A percentile compares a stretch with the other conserved stretches of the same genome.
phyloP scores from a whole-genome alignment of 2,329 filamentous ascomycete genomes.

The Aureobasidium sp. region DNA sequence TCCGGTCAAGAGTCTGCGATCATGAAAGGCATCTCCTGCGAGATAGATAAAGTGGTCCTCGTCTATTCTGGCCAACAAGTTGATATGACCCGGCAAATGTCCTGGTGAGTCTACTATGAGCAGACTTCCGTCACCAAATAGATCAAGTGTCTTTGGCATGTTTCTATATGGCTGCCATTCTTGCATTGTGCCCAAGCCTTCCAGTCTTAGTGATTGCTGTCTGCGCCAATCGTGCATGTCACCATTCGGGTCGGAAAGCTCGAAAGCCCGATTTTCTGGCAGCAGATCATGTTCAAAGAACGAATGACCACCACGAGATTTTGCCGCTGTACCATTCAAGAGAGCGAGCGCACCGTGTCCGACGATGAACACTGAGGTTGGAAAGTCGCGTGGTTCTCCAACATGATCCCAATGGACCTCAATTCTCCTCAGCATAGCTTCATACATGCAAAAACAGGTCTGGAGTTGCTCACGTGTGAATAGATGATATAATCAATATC shows the following conservation, averaged over 20 bases:
- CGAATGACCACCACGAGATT: constrained; percentile 30
- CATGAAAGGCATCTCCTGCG: constrained; percentile 49
- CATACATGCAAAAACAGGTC: not conserved
- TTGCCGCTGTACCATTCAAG: constrained; percentile 27
- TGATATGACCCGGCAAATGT: constrained; percentile 47
- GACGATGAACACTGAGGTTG: constrained; percentile 43
- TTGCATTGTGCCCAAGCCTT: not conserved
- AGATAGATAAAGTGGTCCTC: constrained; percentile 42
- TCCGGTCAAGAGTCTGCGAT: constrained; percentile 44
- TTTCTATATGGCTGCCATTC: not conserved
- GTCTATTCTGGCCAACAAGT: constrained; percentile 39
- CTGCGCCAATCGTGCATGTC: not conserved
- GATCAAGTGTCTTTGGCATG: constrained; percentile 40
- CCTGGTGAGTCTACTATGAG: constrained; percentile 46
- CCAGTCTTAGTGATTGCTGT: not conserved
- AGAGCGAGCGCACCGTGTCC: constrained; percentile 42
- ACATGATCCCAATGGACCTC: constrained; percentile 51
- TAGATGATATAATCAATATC: constrained; percentile 40
- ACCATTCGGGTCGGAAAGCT: constrained; percentile 16
- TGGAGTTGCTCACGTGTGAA: constrained; percentile 35
- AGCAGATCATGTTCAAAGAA: constrained; percentile 40
- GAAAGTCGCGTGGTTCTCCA: constrained; percentile 49
- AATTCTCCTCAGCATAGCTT: not conserved
- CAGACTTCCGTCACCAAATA: constrained; percentile 42
- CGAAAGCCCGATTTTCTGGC: constrained; percentile 28